Percentiles rank a stretch among this genome's conserved stretches.
Evolutionary conservation across 257 asterid species (phyloP).

Genomic region (Mitragyna speciosa): DNA sequence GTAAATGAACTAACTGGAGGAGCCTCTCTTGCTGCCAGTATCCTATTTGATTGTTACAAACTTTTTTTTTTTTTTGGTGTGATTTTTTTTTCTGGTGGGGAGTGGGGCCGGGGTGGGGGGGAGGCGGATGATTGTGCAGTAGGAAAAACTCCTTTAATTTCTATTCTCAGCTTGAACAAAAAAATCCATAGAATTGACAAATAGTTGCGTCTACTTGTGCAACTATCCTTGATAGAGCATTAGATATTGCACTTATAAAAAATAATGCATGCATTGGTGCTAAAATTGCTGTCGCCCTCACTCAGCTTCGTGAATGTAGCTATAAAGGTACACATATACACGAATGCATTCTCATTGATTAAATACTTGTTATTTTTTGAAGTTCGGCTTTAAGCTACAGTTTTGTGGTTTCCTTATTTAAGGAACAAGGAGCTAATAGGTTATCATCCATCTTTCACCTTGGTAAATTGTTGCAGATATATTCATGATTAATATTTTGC

Average conservation of each 20-base stretch:
- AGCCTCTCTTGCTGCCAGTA: conserved; percentile 89
- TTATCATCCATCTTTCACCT: neutral
- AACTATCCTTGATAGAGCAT: conserved; percentile 40
- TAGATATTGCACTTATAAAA: conserved; percentile 86
- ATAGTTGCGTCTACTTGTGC: conserved; percentile 1
- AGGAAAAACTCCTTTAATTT: neutral
- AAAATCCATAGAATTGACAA: neutral
- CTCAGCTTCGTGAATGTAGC: conserved; percentile 44
- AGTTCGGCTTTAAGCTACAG: neutral
- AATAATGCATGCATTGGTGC: conserved; percentile 84
- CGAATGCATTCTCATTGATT: neutral
- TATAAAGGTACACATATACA: conserved; percentile 43
- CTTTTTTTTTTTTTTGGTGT: neutral
- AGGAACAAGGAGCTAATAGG: neutral
- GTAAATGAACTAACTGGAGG: conserved; percentile 94
- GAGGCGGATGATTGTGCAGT: neutral
- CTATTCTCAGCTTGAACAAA: neutral
- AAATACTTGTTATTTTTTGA: neutral
- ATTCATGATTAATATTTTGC: neutral
- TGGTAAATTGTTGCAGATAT: too few relatives aligned
- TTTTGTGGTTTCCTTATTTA: neutral
- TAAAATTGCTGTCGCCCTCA: conserved; percentile 73
- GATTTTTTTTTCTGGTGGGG: neutral
- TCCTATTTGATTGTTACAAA: conserved; percentile 37
- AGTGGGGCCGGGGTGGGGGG: neutral